These are phyloP conservation scores for Colletotrichum phormii DNA, from an alignment of 2,329 filamentous ascomycete species.

Conservation along the genomic window DNA sequence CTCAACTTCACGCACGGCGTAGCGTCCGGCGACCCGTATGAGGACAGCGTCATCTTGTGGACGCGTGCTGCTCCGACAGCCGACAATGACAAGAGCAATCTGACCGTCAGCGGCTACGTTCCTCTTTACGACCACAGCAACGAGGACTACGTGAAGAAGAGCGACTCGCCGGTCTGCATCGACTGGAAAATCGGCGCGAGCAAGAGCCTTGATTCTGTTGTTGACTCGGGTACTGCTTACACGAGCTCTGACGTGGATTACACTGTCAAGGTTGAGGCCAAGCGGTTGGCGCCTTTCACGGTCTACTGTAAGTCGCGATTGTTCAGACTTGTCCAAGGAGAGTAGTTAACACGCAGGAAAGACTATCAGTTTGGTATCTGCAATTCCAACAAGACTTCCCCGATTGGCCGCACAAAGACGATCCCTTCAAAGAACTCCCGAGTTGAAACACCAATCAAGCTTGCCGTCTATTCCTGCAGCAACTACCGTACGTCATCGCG, in stretches of 20 bases:
- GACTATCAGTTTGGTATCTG: slow-evolving; percentile 77
- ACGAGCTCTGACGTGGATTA: slow-evolving; percentile 82
- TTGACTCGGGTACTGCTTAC: slow-evolving; percentile 70
- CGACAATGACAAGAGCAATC: slow-evolving; percentile 59
- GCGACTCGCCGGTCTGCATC: slow-evolving; percentile 71
- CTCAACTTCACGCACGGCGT: slow-evolving; percentile 75
- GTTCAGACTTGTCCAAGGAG: slow-evolving; percentile 40
- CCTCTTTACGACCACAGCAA: slow-evolving; percentile 61
- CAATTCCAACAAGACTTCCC: slow-evolving; percentile 68
- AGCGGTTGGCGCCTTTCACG: slow-evolving; percentile 70
- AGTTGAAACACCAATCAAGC: slow-evolving; percentile 63
- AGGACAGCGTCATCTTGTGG: slow-evolving; percentile 69
- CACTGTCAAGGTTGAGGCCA: slow-evolving; percentile 79
- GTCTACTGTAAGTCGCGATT: slow-evolving; percentile 60
- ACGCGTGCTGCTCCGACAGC: slow-evolving; percentile 58
- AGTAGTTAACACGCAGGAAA: not conserved
- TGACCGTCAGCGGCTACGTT: slow-evolving; percentile 55
- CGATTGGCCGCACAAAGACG: slow-evolving; percentile 77
- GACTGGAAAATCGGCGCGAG: slow-evolving; percentile 70
- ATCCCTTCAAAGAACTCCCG: slow-evolving; percentile 68
- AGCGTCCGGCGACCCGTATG: slow-evolving; percentile 60
- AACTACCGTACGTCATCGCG: slow-evolving; percentile 77
- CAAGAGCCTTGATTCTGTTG: slow-evolving; percentile 53
- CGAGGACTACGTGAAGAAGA: slow-evolving; percentile 55
- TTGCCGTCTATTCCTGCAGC: slow-evolving; percentile 78